These are phyloP conservation scores for Epichloe sibirici DNA, from an alignment of 2,329 filamentous ascomycete species.

Conservation along the genomic window DNA sequence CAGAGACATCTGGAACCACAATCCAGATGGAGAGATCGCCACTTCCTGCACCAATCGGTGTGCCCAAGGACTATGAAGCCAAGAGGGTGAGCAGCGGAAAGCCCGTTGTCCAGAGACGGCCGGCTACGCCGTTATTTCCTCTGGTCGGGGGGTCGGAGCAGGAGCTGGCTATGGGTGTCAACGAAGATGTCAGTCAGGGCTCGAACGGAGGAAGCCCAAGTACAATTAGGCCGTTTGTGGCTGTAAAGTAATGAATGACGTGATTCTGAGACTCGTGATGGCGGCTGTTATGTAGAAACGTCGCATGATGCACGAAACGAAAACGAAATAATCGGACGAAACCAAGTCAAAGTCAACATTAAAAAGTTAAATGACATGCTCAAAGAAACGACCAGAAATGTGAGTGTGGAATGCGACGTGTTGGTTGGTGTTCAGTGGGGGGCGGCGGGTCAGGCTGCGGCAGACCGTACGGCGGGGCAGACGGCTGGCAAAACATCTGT, in stretches of 20 bases:
- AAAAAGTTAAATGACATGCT: too few species aligned
- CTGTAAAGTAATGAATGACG: background rate
- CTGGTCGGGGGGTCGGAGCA: background rate
- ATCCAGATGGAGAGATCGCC: conserved; percentile 1
- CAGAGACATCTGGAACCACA: conserved; percentile 9
- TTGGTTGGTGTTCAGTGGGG: too few species aligned
- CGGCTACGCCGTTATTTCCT: background rate
- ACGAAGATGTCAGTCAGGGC: background rate
- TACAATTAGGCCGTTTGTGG: conserved; percentile 8
- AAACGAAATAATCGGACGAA: too few species aligned
- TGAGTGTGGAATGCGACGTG: too few species aligned
- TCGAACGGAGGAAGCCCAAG: conserved; percentile 7
- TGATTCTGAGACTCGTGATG: too few species aligned
- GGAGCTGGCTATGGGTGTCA: background rate
- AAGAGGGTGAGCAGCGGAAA: background rate
- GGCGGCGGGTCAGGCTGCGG: too few species aligned
- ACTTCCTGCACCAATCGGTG: background rate
- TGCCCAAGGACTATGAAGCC: background rate
- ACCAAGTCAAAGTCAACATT: too few species aligned
- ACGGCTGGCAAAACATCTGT: background rate
- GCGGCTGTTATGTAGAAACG: too few species aligned
- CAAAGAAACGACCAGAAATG: too few species aligned
- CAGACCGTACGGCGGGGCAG: too few species aligned
- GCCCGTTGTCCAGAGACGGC: background rate
- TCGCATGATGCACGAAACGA: too few species aligned